Conservation (phyloP, 805 yeast genomes). For the Cyberlindnera petersonii region DNA sequence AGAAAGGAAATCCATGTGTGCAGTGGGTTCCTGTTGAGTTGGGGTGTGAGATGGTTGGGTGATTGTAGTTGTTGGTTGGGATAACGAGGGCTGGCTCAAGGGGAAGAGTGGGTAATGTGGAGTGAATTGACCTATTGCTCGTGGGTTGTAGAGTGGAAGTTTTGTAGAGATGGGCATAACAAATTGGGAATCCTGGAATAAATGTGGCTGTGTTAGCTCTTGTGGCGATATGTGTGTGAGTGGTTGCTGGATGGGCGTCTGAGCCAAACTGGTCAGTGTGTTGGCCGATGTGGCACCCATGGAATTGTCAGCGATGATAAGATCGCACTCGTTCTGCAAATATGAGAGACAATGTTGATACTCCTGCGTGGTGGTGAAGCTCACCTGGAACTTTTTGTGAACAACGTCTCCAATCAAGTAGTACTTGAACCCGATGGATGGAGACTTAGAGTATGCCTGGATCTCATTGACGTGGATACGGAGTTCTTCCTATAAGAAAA, state of each 20-base stretch:
- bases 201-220: no score
- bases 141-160: background rate
- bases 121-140: no score
- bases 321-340: conserved; percentile 2
- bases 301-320: no score
- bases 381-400: conserved; percentile 9
- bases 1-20: conserved; percentile 13
- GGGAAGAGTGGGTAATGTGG: no score
- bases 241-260: no score
- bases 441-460: conserved; percentile 18
- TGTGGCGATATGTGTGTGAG: background rate
- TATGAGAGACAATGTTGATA: conserved; percentile 7
- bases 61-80: conserved; percentile 2
- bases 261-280: no score
- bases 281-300: no score
- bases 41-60: background rate
- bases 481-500: conserved; percentile 13
- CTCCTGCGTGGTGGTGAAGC: conserved; percentile 7
- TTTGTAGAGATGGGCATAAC: conserved; percentile 1
- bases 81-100: background rate
- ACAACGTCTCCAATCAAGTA: background rate
- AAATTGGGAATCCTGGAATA: conserved; percentile 2
- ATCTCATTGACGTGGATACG: background rate
- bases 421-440: conserved; percentile 25
- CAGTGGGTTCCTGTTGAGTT: background rate